Evolutionary conservation across 495 filamentous ascomycete species (phyloP), one percentile per base, ranked within the genome.

Genomic region (Aspergillus biplanus): DNA sequence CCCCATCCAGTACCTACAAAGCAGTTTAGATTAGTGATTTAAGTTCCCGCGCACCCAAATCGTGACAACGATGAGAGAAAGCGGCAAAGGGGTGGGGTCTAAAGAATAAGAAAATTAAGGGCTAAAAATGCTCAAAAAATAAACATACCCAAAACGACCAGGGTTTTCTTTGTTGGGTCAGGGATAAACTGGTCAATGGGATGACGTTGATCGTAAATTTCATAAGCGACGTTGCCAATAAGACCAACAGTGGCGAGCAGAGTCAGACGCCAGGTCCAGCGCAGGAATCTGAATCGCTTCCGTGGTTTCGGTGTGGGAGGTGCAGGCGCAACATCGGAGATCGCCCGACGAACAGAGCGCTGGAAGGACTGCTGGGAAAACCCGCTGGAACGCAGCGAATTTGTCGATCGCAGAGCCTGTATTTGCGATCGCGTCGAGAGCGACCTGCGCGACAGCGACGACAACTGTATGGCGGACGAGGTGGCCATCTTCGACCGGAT

Each of bases 151-250:
- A 99, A 85, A 71, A 99, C 87, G 15, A 99, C 96, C 33, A 99
- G 84, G 21, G 93, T 99, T 85, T 98, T 98, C 91, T 98, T 99
- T 56, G 70, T 77, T 62, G 93, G 88, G 78, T 97, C 92, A 33
- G 92, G 88, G 59, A 86, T 83, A 44, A 82, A 76, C 80, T 98
- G 95, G 35, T 95, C 89, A 16, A 83, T 84, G 7, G 94, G 95
- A 75, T 93, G 84, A 61, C 92, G 87, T 65, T 90, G 86, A 34
- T 85, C 77, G 75, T 92, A 97, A 73, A 97, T 89, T 67, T 85
- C 86, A 75, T 92, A 97, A 58, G 86, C 88, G 56, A 95, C 74
- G 64, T 87, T 90, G 52, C 78, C 90, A 42, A 88, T 71, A 57
- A 91, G 83, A 64, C 79, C 87, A 61, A 97, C 67, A 59, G 84